Evolutionary conservation across 768 basidiomycete genomes (phyloP).

Genomic region (Tubosaeta brunneosetosa): DNA sequence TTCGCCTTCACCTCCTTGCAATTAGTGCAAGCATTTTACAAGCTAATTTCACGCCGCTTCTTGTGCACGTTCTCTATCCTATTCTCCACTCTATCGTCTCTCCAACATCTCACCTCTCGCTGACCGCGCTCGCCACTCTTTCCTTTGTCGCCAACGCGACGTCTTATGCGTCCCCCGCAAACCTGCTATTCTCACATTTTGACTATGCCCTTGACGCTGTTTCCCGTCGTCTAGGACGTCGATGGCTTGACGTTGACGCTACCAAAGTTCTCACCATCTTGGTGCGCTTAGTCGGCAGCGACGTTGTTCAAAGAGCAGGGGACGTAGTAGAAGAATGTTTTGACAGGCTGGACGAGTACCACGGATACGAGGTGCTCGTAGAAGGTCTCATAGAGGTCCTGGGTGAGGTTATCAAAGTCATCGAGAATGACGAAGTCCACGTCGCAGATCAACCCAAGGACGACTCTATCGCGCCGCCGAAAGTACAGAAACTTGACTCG

Average conservation of each 20-base stretch:
- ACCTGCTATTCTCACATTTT: constrained; percentile 89
- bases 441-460: constrained; percentile 18
- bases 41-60: constrained; percentile 62
- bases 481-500: constrained; percentile 37
- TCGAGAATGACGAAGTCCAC: constrained; percentile 51
- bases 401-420: constrained; percentile 75
- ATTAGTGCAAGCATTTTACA: constrained; percentile 68
- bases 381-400: constrained; percentile 87
- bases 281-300: constrained; percentile 79
- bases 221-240: constrained; percentile 72
- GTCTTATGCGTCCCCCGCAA: constrained; percentile 85
- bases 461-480: constrained; percentile 19
- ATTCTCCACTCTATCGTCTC: constrained; percentile 84
- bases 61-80: constrained; percentile 81
- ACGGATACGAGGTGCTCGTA: constrained; percentile 84
- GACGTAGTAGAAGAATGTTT: constrained; percentile 98
- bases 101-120: constrained; percentile 56
- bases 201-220: constrained; percentile 94
- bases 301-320: constrained; percentile 83
- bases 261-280: constrained; percentile 84
- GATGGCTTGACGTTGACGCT: constrained; percentile 83
- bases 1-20: constrained; percentile 73
- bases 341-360: constrained; percentile 92
- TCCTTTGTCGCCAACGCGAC: constrained; percentile 64
- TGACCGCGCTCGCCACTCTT: constrained; percentile 73